Evolutionary conservation across 495 filamentous ascomycete species (phyloP), one percentile per base, ranked within the genome.

Genomic region (Venustampulla echinocandica): DNA sequence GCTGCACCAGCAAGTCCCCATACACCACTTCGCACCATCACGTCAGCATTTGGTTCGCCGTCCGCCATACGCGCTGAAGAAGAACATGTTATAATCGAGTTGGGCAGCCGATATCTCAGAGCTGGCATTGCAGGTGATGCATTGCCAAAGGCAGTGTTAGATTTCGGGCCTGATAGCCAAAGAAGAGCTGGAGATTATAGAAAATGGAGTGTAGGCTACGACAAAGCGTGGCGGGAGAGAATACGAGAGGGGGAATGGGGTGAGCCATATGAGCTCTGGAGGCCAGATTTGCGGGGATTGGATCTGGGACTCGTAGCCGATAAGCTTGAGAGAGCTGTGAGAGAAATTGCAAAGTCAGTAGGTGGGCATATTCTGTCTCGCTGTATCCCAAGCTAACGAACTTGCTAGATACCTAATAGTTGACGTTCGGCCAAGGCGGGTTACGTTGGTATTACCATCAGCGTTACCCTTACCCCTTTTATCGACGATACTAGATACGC

Each of bases 61-160:
- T 77, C 81, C 19, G 76, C 78, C 42, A 80, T 84, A 36, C 85
- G 89, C 30, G 76, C 76, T 46, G 84, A 94, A 58, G 92, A 96
- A 57, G 90, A 96, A 52, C 66, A 76, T 5, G 57, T 96, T 10
- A 72, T 98, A 38, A 70, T 95, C 35, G 89, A 96, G 57, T 65
- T 97, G 51, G 90, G 88, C 3, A 72, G 82, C 4, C 73, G 90
- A 39, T 84, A 80, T 66, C 58, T 98, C 10, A 80, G 84, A 24
- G 81, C 84, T 14, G 92, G 92, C 3, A 90, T 95, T 57, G 83
- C 87, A 21, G 87, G 87, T 35, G 87, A 92, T 60, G 69, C 77
- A 10, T 57, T 71, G 7, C 90, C 92, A 15, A 75, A 82, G 57
- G 90, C 84, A 42, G 68, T 74, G 7, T 61, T 89, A 0, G 71